phyloP scores from a whole-genome alignment of 2,329 filamentous ascomycete genomes.

The Neonectria sp. region DNA sequence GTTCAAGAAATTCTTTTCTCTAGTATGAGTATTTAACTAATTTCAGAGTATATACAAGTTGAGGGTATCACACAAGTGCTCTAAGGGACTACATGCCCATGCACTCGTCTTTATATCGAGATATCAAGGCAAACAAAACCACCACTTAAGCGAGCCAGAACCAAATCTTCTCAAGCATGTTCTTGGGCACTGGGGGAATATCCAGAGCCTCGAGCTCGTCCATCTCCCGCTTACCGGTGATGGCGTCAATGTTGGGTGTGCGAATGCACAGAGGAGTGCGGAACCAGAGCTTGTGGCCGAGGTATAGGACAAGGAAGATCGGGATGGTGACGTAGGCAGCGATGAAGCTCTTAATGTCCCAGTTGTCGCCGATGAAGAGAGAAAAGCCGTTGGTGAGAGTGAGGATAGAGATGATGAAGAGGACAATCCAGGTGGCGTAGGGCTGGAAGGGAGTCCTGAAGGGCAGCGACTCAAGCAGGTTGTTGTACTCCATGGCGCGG shows the following conservation, averaged over 20 bases:
- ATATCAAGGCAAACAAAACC: conserved; percentile 3
- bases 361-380: conserved; percentile 77
- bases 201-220: conserved; percentile 69
- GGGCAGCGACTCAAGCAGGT: conserved; percentile 63
- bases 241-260: conserved; percentile 32
- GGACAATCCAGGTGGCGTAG: conserved; percentile 74
- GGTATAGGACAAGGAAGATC: conserved; percentile 72
- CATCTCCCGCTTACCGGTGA: conserved; percentile 74
- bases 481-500: conserved; percentile 66
- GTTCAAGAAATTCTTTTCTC: background rate
- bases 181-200: conserved; percentile 62
- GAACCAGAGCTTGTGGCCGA: conserved; percentile 63
- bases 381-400: conserved; percentile 83
- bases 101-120: conserved; percentile 5
- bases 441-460: conserved; percentile 70
- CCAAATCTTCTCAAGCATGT: conserved; percentile 67
- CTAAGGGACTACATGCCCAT: background rate
- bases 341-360: conserved; percentile 74
- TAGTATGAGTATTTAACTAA: background rate
- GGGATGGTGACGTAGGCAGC: conserved; percentile 75
- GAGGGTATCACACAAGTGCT: conserved; percentile 26
- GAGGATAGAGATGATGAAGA: conserved; percentile 72
- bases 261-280: conserved; percentile 33
- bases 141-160: conserved; percentile 66
- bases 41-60: conserved; percentile 18